These are phyloP conservation scores for Aureobasidium mangrovei DNA, from an alignment of 2,329 filamentous ascomycete genomes.

Conservation along the genomic window DNA sequence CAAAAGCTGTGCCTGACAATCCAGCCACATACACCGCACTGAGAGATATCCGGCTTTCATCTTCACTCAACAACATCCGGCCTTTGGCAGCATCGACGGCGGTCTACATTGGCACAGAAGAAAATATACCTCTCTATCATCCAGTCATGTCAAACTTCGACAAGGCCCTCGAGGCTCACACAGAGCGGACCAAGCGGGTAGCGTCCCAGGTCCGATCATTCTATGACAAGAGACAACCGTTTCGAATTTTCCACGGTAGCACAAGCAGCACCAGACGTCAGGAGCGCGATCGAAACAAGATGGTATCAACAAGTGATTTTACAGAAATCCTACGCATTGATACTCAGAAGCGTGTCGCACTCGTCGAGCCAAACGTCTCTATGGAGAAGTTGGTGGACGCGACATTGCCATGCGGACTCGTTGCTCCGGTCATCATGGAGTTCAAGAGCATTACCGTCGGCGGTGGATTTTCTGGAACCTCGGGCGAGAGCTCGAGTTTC, in stretches of 20 bases:
- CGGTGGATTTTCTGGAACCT: constrained; percentile 56
- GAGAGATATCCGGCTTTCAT: too few species aligned
- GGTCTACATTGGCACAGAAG: too few species aligned
- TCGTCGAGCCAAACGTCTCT: constrained; percentile 60
- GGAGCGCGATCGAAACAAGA: constrained; percentile 31
- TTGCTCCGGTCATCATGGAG: constrained; percentile 62
- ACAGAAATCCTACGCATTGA: constrained; percentile 40
- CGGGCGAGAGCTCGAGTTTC: constrained; percentile 59
- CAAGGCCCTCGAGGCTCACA: background rate
- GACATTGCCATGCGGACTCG: constrained; percentile 45
- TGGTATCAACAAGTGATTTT: constrained; percentile 43
- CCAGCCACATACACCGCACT: too few species aligned
- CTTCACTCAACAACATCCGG: too few species aligned
- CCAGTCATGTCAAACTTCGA: background rate
- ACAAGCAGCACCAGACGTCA: constrained; percentile 44
- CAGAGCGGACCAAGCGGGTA: constrained; percentile 20
- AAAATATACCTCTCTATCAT: too few species aligned
- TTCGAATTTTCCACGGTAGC: constrained; percentile 50
- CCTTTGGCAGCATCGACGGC: too few species aligned
- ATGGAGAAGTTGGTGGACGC: constrained; percentile 57
- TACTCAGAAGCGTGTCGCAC: constrained; percentile 32
- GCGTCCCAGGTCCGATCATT: constrained; percentile 37
- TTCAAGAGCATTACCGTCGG: constrained; percentile 62
- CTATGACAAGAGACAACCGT: constrained; percentile 38
- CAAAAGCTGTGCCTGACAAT: too few species aligned